A percentile compares a stretch with the other conserved stretches of the same genome.
These are phyloP conservation scores for Lactifluus piperatus DNA, from an alignment of 768 basidiomycete genomes.

Conservation along the genomic window DNA sequence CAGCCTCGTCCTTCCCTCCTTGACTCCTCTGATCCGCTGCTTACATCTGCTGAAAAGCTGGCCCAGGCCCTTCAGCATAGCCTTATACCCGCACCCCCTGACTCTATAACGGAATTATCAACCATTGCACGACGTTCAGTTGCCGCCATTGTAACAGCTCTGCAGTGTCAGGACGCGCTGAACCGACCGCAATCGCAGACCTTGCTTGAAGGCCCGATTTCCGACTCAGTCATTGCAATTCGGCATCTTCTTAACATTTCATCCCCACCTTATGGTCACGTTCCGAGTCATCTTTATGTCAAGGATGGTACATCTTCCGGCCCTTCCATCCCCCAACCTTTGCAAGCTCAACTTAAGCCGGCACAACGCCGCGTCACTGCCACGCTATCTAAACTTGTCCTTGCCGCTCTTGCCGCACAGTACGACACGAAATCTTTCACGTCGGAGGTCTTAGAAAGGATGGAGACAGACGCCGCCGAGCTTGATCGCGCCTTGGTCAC, in stretches of 20 bases:
- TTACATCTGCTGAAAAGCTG: slow-evolving; percentile 59
- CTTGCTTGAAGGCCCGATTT: slow-evolving; percentile 54
- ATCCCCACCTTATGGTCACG: slow-evolving; percentile 49
- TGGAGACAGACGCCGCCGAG: slow-evolving; percentile 69
- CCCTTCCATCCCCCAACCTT: slow-evolving; percentile 32
- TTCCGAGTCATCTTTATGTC: slow-evolving; percentile 32
- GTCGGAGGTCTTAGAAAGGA: slow-evolving; percentile 56
- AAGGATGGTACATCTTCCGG: slow-evolving; percentile 1
- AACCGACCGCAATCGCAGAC: slow-evolving; percentile 47
- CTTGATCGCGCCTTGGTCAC: slow-evolving; percentile 61
- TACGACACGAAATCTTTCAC: slow-evolving; percentile 63
- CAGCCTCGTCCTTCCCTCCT: not conserved
- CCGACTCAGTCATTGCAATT: slow-evolving; percentile 57
- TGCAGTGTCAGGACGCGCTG: slow-evolving; percentile 37
- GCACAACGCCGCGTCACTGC: slow-evolving; percentile 82
- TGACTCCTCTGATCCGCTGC: slow-evolving; percentile 29
- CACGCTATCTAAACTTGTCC: slow-evolving; percentile 80
- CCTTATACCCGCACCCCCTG: slow-evolving; percentile 48
- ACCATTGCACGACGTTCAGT: slow-evolving; percentile 51
- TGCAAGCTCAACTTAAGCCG: slow-evolving; percentile 52
- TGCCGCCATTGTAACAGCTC: slow-evolving; percentile 50
- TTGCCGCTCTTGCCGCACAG: slow-evolving; percentile 84
- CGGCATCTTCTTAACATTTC: slow-evolving; percentile 69
- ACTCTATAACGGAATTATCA: slow-evolving; percentile 53
- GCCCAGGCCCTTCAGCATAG: slow-evolving; percentile 57